Base-by-base conservation (phyloP, 2,329 filamentous ascomycete species). In the Helminthosporium solani region DNA sequence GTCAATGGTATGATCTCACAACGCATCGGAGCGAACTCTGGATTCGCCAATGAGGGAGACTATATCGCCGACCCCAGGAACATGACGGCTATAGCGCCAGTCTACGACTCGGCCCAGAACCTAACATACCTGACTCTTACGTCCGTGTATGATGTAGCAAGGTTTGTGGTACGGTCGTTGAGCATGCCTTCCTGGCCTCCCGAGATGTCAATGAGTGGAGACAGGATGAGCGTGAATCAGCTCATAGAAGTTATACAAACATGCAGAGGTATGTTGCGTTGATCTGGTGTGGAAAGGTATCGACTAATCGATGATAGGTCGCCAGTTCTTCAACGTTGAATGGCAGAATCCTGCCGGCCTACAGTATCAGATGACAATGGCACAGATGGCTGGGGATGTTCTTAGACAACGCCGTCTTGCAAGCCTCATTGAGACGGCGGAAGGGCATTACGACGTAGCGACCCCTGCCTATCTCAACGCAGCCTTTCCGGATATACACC, bases 131-230 rank as follows among this genome's bases (percentile, higher is more conserved):
- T 90, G 5, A 85, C 81, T 54, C 73, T 90, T 73, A 90, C 85
- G 2, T 85, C 85, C 3, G 80, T 84, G 14, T 75, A 81, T 52
- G 87, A 91, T 58, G 80, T 89, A 4, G 87, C 80, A 19, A 77
- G 78, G n/a, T 89, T 87, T 55, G 74, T 90, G 7, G 83, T 84
- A 9, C 81, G 83, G n/a, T 81, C 87, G 12, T 66, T 88, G 23
- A 84, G 87, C 36, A 68, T 88, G 33, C 70, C 74, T 6, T 75
- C 66, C 15, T 91, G 87, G 87, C 85, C 85, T 2, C 67, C 70
- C 5, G 86, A 90, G 62, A 83, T 87, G 63, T 79, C 78, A 31
- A 83, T 90, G 78, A 77, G 77, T 39, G 85, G 86, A n/a, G 84
- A 87, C 42, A 74, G 82, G 5, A 72, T 86, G 65, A 79, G 76